Evolutionary conservation across 148 eudicot genomes (phyloP).

Genomic region (Chenopodium album): DNA sequence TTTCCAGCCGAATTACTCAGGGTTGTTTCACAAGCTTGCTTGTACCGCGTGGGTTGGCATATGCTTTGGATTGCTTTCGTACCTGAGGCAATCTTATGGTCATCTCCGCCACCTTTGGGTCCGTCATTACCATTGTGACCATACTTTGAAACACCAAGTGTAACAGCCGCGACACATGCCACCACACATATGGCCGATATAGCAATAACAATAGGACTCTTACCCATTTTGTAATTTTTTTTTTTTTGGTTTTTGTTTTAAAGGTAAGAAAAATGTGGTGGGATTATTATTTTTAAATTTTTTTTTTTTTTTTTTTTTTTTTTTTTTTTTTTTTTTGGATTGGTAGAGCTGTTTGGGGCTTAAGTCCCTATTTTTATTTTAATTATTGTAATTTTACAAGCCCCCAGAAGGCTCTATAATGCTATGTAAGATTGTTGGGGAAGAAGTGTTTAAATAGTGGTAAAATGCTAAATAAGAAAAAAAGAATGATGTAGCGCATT

Average conservation of each 20-base stretch:
- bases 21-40: slow-evolving; percentile 43
- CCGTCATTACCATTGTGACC: background rate
- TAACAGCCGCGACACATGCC: slow-evolving; percentile 29
- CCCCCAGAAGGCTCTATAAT: slow-evolving; percentile 25
- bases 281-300: no score
- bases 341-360: slow-evolving; percentile 19
- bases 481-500: background rate
- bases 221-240: slow-evolving; percentile 13
- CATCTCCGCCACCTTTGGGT: background rate
- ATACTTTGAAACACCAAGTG: slow-evolving; percentile 24
- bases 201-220: slow-evolving; percentile 15
- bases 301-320: background rate
- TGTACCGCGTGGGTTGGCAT: slow-evolving; percentile 46
- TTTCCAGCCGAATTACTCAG: slow-evolving; percentile 29
- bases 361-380: background rate
- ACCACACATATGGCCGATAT: slow-evolving; percentile 30
- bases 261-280: background rate
- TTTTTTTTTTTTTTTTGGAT: background rate
- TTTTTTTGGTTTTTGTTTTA: background rate
- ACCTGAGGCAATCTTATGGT: slow-evolving; percentile 14
- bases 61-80: slow-evolving; percentile 46
- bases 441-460: slow-evolving; percentile 1
- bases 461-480: background rate
- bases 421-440: background rate
- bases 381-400: background rate